A percentile compares a stretch with the other conserved stretches of the same genome.
phyloP scores from a whole-genome alignment of 228 moss, liverwort and hornwort species.

The Sphagnum fallax region DNA sequence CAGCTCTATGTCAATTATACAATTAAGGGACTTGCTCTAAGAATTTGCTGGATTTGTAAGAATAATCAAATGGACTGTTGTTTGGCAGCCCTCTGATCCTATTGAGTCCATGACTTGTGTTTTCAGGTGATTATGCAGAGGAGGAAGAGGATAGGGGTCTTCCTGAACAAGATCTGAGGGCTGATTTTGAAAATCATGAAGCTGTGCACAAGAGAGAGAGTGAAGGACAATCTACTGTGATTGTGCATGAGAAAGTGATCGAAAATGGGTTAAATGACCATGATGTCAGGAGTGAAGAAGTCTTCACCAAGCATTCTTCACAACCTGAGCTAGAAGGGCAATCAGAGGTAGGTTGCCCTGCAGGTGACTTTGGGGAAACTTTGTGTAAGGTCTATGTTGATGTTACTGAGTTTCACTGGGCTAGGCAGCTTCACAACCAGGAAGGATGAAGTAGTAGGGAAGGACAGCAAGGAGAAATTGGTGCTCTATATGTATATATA shows the following conservation, averaged over 20 bases:
- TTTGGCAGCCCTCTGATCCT: no score
- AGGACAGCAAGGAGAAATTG: no score
- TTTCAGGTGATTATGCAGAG: conserved; percentile 27
- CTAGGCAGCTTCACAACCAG: no score
- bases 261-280: conserved; percentile 11
- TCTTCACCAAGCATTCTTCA: conserved; percentile 12
- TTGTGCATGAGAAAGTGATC: conserved; percentile 18
- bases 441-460: no score
- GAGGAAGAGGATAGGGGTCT: conserved; percentile 16
- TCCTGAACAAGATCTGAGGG: conserved; percentile 15
- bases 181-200: conserved; percentile 6
- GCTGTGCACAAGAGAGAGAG: conserved; percentile 8
- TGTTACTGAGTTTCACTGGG: no score
- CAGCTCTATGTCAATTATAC: no score
- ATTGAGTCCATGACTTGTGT: background rate
- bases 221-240: conserved; percentile 19
- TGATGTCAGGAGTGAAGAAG: conserved; percentile 16
- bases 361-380: background rate
- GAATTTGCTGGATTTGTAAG: no score
- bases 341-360: conserved; percentile 14
- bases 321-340: conserved; percentile 23
- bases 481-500: no score
- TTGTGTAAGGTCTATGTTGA: no score
- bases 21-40: no score
- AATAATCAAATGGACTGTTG: no score